Base-by-base conservation (phyloP, 2,329 filamentous ascomycete species). In the Westerdykella sp. region DNA sequence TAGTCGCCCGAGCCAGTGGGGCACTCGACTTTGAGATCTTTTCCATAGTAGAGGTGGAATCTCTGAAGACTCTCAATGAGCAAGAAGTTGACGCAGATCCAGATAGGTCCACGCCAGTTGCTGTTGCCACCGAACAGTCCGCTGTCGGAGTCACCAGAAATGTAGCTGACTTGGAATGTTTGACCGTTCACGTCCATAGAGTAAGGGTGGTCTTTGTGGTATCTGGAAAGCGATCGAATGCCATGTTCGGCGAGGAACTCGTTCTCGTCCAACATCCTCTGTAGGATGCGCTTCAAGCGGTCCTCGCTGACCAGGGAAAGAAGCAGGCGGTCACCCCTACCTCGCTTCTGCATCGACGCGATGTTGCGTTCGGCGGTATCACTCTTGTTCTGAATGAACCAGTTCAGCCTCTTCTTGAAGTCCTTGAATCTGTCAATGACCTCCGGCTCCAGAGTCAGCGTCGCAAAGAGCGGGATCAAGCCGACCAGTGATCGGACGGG, bases 111-210 rank as follows among this genome's bases (percentile, higher is more conserved):
- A 70, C 91, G 81, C 91, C 91, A 97, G 69, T 97, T 97, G 67
- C 89, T 95, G 77, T 97, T 97, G 53, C 91, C 91, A 41, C 91
- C 91, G 60, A 97, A 97, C 5, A 97, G 78, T 3, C 88, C 87
- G 59, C 87, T 95, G 70, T 97, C 90, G 0, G 91, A 96, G 63
- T 97, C 91, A n/a, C 91, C 93, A 1, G 93, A 83, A 14, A 97
- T 81, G 60, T 97, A 97, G 56, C 82, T 79, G 34, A 97, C 91
- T 44, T 82, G 80, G 72, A 95, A 97, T 23, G 77, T 78, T 64
- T 96, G 88, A 0, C 87, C 89, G 53, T 97, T 95, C 46, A 96
- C 91, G 42, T 95, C 85, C 91, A 97, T 97, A 1, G 86, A 87
- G 66, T 87, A 93, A 0, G 93, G 93, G 53, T 96, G 72, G 12